Base-by-base conservation (phyloP, 306 rosid species). In the Acacia crassicarpa region DNA sequence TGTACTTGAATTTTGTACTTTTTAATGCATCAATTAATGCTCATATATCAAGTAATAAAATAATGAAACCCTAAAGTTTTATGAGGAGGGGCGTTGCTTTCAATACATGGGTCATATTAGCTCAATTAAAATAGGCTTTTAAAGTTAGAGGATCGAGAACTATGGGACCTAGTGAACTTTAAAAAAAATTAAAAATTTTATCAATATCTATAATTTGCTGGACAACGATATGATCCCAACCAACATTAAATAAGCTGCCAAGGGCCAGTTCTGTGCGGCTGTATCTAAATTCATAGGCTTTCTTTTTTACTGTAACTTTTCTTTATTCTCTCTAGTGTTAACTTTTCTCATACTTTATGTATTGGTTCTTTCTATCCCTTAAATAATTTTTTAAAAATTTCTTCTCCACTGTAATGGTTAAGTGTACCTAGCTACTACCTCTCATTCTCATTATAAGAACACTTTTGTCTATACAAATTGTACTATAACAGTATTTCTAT, bases 301-400 rank as follows among this genome's bases (percentile, higher is more conserved):
- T 62, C 79, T 70, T 70, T 70, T 63, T 75, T 43, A 45, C n/a
- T 58, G 3, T 30, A 69, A 46, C 74, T 82, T 70, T 77, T 77
- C 69, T 41, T 61, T 83, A 78, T 83, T 77, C 82, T 77, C 79
- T 71, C 67, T 48, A 48, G 41, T 48, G 27, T 46, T 45, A 78
- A 1, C 78, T 76, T 77, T 76, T 15, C 38, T 40, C n/a, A 43
- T 13, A 78, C 67, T 54, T 44, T 45, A 54, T 43, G 8, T 67
- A 7, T 20, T n/a, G 73, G 46, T 49, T 33, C 46, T 35, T 13
- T 19, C 30, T 3, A 25, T 46, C 23, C 38, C 9, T 19, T 25
- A 14, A 30, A 30, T 30, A 30, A 25, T 72, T 43, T 74, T 3
- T 45, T 75, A 30, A 53, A 69, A 32, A 58, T 22, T 49, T 45